Base-by-base conservation (phyloP, 495 filamentous ascomycete species). In the Xylaria curta region DNA sequence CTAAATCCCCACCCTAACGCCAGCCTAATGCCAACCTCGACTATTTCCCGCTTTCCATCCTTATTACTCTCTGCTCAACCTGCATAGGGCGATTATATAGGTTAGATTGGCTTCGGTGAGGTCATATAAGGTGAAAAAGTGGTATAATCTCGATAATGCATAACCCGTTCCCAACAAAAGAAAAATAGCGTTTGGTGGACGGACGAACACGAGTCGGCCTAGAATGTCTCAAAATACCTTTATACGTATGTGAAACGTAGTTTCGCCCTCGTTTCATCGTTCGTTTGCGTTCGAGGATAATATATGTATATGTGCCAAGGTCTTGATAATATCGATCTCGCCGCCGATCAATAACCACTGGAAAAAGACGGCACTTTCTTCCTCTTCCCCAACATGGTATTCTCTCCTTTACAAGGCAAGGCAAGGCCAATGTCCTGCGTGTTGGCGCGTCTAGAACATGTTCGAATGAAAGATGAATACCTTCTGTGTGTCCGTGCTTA, bases 81-180 rank as follows among this genome's bases (percentile, higher is more conserved):
- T 44, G 9, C 42, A 44, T 10, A 44, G 0, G n/a, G 4, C 26
- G 54, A 10, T 38, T 8, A n/a, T 44, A 59, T 53, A 42, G 12
- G 19, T 10, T 24, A 36, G 12, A 5, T 19, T 8, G 58, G 8
- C 9, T 17, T 9, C 1, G 1, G 54, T 8, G 5, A 59, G 36
- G 24, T n/a, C 24, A 24, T 21, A 38, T 33, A 38, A n/a, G 38
- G 53, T 21, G 1, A 59, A 46, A 56, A 60, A 61, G 56, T 4
- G 53, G 44, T 4, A 26, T 61, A 61, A 21, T 31, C 10, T n/a
- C 15, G 26, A 54, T 38, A 47, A 62, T 70, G 58, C 58, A 28
- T 47, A 62, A 54, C 19, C 21, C 12, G 33, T 31, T 40, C 12
- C 10, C 26, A 51, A 70, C 56, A 60, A 68, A 60, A 68, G 66